Conservation (phyloP, 495 filamentous ascomycete genomes). For the Penicillium egyptiacum region DNA sequence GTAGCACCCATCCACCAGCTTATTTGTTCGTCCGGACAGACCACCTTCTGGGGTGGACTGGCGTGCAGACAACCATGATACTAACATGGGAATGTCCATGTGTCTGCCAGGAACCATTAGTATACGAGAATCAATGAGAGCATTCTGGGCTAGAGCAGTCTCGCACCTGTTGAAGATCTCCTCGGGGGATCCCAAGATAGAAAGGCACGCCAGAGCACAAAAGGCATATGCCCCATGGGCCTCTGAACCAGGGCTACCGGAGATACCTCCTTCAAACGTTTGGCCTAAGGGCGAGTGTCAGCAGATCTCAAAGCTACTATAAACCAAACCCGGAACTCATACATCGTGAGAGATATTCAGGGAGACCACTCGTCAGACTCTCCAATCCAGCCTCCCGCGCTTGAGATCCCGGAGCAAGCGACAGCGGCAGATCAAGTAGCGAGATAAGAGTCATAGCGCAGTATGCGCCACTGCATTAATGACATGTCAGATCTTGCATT, state of each 20-base stretch:
- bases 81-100: conserved; percentile 72
- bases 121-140: neutral
- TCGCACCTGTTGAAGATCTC: conserved; percentile 64
- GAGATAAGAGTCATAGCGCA: conserved; percentile 81
- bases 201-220: conserved; percentile 84
- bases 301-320: conserved; percentile 3
- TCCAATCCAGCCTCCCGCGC: conserved; percentile 46
- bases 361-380: conserved; percentile 65
- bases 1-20: conserved; percentile 96
- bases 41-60: conserved; percentile 93
- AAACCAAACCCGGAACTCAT: conserved; percentile 30
- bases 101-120: conserved; percentile 51
- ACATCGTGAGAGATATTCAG: conserved; percentile 81
- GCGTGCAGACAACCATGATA: conserved; percentile 83
- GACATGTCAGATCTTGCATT: conserved; percentile 19
- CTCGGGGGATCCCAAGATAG: conserved; percentile 75
- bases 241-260: conserved; percentile 74
- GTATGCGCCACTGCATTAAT: conserved; percentile 70
- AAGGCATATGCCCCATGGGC: conserved; percentile 97
- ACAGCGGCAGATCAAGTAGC: conserved; percentile 77
- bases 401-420: conserved; percentile 63
- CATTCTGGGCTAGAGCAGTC: neutral
- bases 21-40: conserved; percentile 92
- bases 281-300: conserved; percentile 60
- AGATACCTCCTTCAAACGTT: conserved; percentile 92